Base-by-base conservation (phyloP, 352 stramenopile species). In the Phytophthora syringae region DNA sequence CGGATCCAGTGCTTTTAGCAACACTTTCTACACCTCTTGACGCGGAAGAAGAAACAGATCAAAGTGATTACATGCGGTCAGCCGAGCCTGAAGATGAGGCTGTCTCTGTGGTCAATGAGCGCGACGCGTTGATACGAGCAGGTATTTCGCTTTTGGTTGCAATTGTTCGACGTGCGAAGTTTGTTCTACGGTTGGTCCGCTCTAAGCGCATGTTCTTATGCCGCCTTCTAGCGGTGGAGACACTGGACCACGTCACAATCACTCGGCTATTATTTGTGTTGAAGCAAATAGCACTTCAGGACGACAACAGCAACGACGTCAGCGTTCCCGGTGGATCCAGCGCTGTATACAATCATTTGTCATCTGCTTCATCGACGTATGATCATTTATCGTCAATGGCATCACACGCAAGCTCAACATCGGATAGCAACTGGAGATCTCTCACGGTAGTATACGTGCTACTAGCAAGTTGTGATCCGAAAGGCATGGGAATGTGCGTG, bases 171-270 rank as follows among this genome's bases (percentile, higher is more conserved):
- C 84, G 85, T 21, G 83, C 79, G 49, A 94, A 92, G 54, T 92
- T 86, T 45, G 81, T 83, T 12, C 67, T 94, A 36, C 61, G 80
- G 16, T 45, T 91, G 3, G 57, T 94, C 30, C 77, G 75, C n/a
- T 78, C 82, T 3, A 93, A 91, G 42, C 76, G 85, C 22, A 77
- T 84, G 12, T 92, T 89, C 42, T 76, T 95, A 9, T 92, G 82
- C 52, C 82, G 85, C 1, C 65, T 95, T 18, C 60, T 95, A 28
- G 78, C 80, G 2, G 72, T 92, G 5, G 82, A 92, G 50, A 92
- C 84, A 16, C 51, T 95, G 11, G 84, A 93, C 47, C 85, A 91
- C 52, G 76, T 90, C 24, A 95, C 84, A 7, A 72, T 93, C 22
- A 77, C 69, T 1, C 73, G 81, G 0, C 76, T 95, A 39, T 54